Evolutionary conservation across 2,329 filamentous ascomycete genomes (phyloP), one percentile per base, ranked within the genome.

Genomic region (Apiospora pterosperma): DNA sequence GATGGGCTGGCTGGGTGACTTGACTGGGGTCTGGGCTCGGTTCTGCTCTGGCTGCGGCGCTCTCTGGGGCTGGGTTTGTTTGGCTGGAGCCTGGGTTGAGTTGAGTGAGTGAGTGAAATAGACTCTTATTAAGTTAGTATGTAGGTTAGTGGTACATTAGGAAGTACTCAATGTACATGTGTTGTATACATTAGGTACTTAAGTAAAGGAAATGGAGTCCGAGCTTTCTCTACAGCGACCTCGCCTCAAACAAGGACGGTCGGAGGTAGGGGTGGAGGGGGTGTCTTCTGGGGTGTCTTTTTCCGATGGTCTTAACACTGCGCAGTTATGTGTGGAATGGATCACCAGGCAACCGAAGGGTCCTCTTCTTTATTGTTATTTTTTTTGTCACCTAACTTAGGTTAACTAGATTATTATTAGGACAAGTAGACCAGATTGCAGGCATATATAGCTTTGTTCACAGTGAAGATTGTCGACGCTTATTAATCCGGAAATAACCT

Each of bases 311-410:
- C 48, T 55, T 34, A 55, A 55, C 48, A 34, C 48, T 4, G 48
- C 48, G 28, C 28, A 55, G 19, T 8, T 55, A 55, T 55, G 48
- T 55, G 34, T 55, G 48, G 48, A 55, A 55, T 55, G 48, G 48
- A 55, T 55, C 48, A 55, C 48, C 48, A n/a, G 48, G 48, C 48
- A 55, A 55, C 48, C 16, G 48, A 55, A 55, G 48, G 42, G 48
- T 25, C 34, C 28, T 31, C 48, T 52, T 28, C 3, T 19, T n/a
- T 19, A 10, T n/a, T 55, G 19, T n/a, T 16, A 19, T 16, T 31
- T 6, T 42, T 11, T 42, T 10, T 23, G 7, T 42, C 41, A 1
- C n/a, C 19, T 42, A 12, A 5, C 5, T 7, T 52, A n/a, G 19
- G 28, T 23, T 52, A 6, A 28, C 23, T n/a, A n/a, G n/a, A n/a